These are phyloP conservation scores for Pleurotus platypus DNA, from an alignment of 768 basidiomycete genomes.

Conservation along the genomic window DNA sequence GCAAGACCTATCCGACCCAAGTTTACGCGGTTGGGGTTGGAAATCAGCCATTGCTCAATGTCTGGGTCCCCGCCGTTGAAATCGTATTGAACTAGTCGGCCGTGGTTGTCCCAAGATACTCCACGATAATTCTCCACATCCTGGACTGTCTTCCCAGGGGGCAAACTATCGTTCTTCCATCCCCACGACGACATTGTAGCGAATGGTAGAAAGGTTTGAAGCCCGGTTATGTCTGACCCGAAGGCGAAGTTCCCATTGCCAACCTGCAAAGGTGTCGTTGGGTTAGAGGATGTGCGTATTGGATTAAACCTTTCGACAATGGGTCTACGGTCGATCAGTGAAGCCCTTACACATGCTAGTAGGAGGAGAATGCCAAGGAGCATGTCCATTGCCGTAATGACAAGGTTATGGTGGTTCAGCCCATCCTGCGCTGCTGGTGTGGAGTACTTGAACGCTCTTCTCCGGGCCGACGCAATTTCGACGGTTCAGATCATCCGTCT, in stretches of 20 bases:
- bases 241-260: slow-evolving; percentile 65
- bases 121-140: slow-evolving; percentile 48
- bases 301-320: slow-evolving; percentile 51
- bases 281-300: slow-evolving; percentile 40
- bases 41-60: slow-evolving; percentile 52
- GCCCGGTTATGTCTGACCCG: slow-evolving; percentile 52
- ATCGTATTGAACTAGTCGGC: slow-evolving; percentile 44
- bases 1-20: slow-evolving; percentile 47
- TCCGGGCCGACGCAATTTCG: too few relatives aligned
- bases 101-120: slow-evolving; percentile 48
- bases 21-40: slow-evolving; percentile 57
- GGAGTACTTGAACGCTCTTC: too few relatives aligned
- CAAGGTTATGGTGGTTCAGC: too few relatives aligned
- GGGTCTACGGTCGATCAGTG: slow-evolving; percentile 36
- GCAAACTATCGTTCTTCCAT: slow-evolving; percentile 58
- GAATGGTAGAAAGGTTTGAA: slow-evolving; percentile 55
- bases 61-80: slow-evolving; percentile 40
- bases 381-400: too few relatives aligned
- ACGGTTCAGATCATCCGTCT: too few relatives aligned
- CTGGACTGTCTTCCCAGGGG: slow-evolving; percentile 33
- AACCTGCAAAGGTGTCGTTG: slow-evolving; percentile 51
- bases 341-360: neutral
- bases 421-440: too few relatives aligned
- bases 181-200: slow-evolving; percentile 58
- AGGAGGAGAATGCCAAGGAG: neutral